Conservation (phyloP, 169 alveolate species). For the Sarcocystis neurona region DNA sequence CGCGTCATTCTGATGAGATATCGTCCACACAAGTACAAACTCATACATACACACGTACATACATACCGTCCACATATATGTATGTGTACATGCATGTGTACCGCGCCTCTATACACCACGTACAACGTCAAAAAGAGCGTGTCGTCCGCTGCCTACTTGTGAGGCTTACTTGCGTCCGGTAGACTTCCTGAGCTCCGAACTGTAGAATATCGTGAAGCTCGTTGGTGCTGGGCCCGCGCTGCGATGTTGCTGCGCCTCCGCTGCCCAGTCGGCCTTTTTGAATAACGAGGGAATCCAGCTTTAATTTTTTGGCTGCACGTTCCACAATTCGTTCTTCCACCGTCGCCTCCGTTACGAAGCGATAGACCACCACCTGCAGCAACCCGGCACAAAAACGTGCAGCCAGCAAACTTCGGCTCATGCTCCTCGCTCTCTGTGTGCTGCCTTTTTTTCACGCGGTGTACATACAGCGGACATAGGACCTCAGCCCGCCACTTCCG, state of each 20-base stretch:
- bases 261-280: conserved; percentile 85
- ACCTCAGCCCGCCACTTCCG: no score
- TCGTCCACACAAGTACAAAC: neutral
- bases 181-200: conserved; percentile 92
- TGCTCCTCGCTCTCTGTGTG: no score
- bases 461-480: no score
- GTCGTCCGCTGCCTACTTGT: neutral
- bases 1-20: no score
- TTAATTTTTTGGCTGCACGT: conserved; percentile 89
- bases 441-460: no score
- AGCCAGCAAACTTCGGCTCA: neutral
- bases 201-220: conserved; percentile 90
- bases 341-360: conserved; percentile 90
- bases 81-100: neutral
- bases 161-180: conserved; percentile 59
- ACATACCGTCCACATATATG: neutral
- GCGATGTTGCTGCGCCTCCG: conserved; percentile 31
- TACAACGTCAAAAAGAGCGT: no score
- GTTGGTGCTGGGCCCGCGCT: conserved; percentile 78
- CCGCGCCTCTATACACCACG: no score
- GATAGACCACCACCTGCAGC: conserved; percentile 79
- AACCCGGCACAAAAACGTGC: neutral
- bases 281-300: conserved; percentile 90
- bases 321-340: conserved; percentile 93
- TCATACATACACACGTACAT: neutral